Evolutionary conservation across 305 asterid genomes (phyloP), one percentile per base, ranked within the genome.

Genomic region (Fraxinus xanthoxyloides): DNA sequence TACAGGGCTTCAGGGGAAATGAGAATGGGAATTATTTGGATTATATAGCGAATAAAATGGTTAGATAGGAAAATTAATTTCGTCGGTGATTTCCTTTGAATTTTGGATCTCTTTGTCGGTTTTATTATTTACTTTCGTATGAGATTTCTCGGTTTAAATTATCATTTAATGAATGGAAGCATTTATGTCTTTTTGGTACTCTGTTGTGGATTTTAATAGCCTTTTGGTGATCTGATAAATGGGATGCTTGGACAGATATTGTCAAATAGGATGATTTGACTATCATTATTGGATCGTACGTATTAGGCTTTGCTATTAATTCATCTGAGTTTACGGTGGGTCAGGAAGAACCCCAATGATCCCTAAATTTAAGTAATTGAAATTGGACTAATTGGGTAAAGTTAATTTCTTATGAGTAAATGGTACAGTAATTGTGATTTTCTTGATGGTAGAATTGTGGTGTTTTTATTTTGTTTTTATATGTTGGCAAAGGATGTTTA

Each of bases 51-150:
- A 74, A 80, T 69, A 56, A 69, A 69, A 13, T 28, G 38, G 38
- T 30, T n/a, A 12, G 75, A 51, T 40, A 12, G 34, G 21, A 46
- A 51, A 72, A 54, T 61, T 2, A 6, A 23, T 46, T 48, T 80
- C 40, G 75, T 10, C 43, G 32, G 10, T 72, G 38, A 77, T 76
- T 77, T 79, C 76, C 72, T 84, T 76, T 72, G 23, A 35, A 61
- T 77, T 86, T 80, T 79, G 79, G 80, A 83, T 84, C 87, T 70
- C 30, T 54, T 51, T 79, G 40, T 23, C 69, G 81, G 26, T 38
- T 83, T 81, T 51, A 51, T 51, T n/a, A 51, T 46, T 5, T 51
- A 51, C 63, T 51, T n/a, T 5, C n/a, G 63, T 72, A 31, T 32
- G 31, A 2, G 38, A 17, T 79, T 77, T 80, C 32, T 74, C 54